phyloP scores from a whole-genome alignment of 2,329 filamentous ascomycete species.

The Penicillium janthinellum region DNA sequence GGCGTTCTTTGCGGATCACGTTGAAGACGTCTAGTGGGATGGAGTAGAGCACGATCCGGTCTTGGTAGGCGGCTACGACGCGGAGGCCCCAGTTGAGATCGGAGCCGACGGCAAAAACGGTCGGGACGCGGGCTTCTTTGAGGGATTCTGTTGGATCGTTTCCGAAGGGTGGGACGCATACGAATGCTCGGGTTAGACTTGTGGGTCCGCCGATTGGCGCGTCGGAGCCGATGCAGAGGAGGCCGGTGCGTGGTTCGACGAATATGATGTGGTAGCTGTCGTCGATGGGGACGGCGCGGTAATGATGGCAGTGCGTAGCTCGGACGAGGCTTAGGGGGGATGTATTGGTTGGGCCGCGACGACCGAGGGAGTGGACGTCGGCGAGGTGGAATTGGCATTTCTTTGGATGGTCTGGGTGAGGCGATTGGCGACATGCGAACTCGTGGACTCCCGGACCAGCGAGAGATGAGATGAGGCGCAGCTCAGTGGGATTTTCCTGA shows the following conservation, averaged over 20 bases:
- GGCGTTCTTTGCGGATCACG: slow-evolving; percentile 38
- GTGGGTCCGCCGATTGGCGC: slow-evolving; percentile 60
- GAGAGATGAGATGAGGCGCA: slow-evolving; percentile 65
- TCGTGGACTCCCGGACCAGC: slow-evolving; percentile 43
- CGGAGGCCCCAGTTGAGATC: slow-evolving; percentile 61
- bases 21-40: slow-evolving; percentile 61
- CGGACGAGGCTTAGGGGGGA: slow-evolving; percentile 38
- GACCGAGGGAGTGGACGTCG: slow-evolving; percentile 32
- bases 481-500: slow-evolving; percentile 55
- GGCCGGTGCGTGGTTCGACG: slow-evolving; percentile 59
- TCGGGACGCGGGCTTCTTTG: slow-evolving; percentile 43
- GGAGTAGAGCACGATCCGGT: slow-evolving; percentile 60
- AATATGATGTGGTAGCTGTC: slow-evolving; percentile 68
- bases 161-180: slow-evolving; percentile 50
- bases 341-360: slow-evolving; percentile 23
- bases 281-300: slow-evolving; percentile 64
- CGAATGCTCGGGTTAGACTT: slow-evolving; percentile 61
- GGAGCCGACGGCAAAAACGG: slow-evolving; percentile 59
- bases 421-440: slow-evolving; percentile 32
- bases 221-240: slow-evolving; percentile 64
- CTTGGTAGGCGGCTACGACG: slow-evolving; percentile 58
- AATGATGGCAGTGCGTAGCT: slow-evolving; percentile 59
- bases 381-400: slow-evolving; percentile 34
- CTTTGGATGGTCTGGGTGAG: slow-evolving; percentile 21
- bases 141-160: slow-evolving; percentile 12